phyloP scores from a whole-genome alignment of 2,329 filamentous ascomycete species.

The Pseudogymnoascus destructans region DNA sequence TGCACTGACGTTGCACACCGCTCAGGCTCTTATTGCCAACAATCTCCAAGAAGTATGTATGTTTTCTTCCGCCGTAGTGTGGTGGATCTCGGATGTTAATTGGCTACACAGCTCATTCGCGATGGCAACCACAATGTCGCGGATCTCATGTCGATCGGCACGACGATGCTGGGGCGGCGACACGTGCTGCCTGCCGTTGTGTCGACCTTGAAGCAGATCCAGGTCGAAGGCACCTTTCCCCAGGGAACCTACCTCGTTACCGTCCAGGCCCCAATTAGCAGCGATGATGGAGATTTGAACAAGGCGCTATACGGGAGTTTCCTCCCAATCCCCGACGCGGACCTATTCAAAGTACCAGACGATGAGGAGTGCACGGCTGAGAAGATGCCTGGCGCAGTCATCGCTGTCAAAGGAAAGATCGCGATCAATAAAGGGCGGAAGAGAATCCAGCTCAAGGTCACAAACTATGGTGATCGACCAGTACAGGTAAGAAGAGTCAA shows the following conservation, averaged over 20 bases:
- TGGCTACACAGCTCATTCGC: conserved; percentile 58
- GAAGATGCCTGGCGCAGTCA: conserved; percentile 66
- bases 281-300: conserved; percentile 75
- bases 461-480: conserved; percentile 76
- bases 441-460: conserved; percentile 62
- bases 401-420: conserved; percentile 56
- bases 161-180: conserved; percentile 83
- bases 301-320: conserved; percentile 86
- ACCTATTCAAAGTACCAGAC: conserved; percentile 53
- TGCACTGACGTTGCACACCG: background rate
- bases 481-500: conserved; percentile 51
- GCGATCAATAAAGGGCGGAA: conserved; percentile 60
- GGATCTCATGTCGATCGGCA: conserved; percentile 83
- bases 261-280: conserved; percentile 77
- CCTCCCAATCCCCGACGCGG: conserved; percentile 59
- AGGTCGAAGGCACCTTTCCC: conserved; percentile 88
- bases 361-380: conserved; percentile 51
- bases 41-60: conserved; percentile 66
- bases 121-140: conserved; percentile 89
- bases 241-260: conserved; percentile 89
- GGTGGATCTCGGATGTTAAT: conserved; percentile 8
- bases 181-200: conserved; percentile 80
- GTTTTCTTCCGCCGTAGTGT: conserved; percentile 5
- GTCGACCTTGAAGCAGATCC: conserved; percentile 66
- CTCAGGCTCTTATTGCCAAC: conserved; percentile 65